Base-by-base conservation (phyloP, 805 yeast species). In the Saturnispora sanitii region DNA sequence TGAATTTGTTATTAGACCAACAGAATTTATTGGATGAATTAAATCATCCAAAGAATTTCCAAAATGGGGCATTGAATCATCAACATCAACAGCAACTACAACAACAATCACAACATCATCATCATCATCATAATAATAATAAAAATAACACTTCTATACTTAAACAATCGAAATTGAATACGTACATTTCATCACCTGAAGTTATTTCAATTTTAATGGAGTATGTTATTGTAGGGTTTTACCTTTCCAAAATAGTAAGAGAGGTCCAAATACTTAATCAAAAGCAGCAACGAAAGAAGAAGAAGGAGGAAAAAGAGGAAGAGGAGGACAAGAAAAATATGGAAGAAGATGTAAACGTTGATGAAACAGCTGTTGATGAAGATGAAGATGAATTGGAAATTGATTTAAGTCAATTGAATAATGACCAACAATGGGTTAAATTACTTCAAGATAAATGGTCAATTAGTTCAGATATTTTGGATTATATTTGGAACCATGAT, bases 1-100 rank as follows among this genome's bases (percentile, higher is more conserved):
- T 61, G 42, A 61, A 62, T 43, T 58, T 54, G 38, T 45, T 62
- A 28, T 35, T 62, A 21, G 65, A 60, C 44, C 66, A 62, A 42
- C 63, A 60, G 17, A 61, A 60, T 44, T 49, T 62, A 29, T 42
- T 60, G 12, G 63, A 61, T 35, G 67, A 62, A 44, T 52, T 62
- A 13, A 61, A 55, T 32, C 44, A 55, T 31, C 53, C 62, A 13
- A 61, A 60, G 39, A 62, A 62, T 44, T 39, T 33, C n/a, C n/a
- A n/a, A n/a, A n/a, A n/a, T n/a, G n/a, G n/a, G n/a, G n/a, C n/a
- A n/a, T n/a, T n/a, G n/a, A n/a, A n/a, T n/a, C 16, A 38, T 27
- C n/a, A 7, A 16, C n/a, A 33, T 28, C 7, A 38, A 13, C 4
- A 22, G 32, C 17, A 32, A 15, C 3, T 31, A 38, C 12, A 33